Evolutionary conservation across 2,329 filamentous ascomycete genomes (phyloP), one percentile per base, ranked within the genome.

Genomic region (Alternaria sp.): DNA sequence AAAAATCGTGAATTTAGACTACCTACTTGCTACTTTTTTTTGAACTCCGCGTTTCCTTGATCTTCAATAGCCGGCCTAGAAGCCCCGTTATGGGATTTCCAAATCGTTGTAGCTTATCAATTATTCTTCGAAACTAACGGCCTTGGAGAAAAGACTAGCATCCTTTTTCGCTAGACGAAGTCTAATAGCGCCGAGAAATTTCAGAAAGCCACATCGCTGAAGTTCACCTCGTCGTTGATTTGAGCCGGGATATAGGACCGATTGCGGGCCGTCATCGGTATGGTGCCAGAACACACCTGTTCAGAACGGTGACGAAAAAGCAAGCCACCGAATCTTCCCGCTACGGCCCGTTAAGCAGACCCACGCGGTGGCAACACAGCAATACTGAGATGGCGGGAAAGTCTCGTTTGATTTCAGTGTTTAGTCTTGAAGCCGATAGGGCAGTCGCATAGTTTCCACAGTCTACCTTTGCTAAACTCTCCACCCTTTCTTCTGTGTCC

Each of bases 401-500:
- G 9, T 11, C 24, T 24, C 7, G 3, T 24, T 11, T 13, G 21
- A 14, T 11, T 24, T 14, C 37, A 40, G 11, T 13, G 11, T 24
- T 24, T 9, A 5, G 2, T 40, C 24, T 24, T 13, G 4, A 40
- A 40, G 21, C 37, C 21, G 10, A 24, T 9, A 24, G 5, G 10
- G n/a, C 21, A 24, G 11, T 40, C 37, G 11, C 7, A 3, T 24
- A 5, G 24, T 24, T 42, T 28, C 14, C 24, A n/a, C 23, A 4
- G 21, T 5, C 2, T 14, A 40, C 10, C 21, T 5, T 6, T 24
- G 13, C 21, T 42, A 77, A 33, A 77, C 68, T 45, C 59, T 67
- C 72, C 73, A 76, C 4, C 73, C 72, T 33, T 61, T 71, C 33
- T 71, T 68, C 58, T 72, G 64, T 21, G 46, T 66, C 50, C 53